phyloP scores from a whole-genome alignment of 352 stramenopile genomes.

The Phytophthora pseudosyringae region DNA sequence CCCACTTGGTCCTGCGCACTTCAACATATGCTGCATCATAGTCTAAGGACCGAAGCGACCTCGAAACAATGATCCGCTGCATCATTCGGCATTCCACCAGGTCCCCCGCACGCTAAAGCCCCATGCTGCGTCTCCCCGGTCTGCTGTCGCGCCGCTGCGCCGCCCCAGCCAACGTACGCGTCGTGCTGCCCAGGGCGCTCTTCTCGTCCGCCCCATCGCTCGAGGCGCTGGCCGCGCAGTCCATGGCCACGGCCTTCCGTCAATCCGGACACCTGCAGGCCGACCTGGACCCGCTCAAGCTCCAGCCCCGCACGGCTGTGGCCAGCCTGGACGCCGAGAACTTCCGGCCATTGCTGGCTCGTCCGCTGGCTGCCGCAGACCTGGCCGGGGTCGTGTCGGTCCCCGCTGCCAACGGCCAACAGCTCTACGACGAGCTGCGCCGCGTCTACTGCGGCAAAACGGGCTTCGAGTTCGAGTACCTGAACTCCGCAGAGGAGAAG shows the following conservation, averaged over 20 bases:
- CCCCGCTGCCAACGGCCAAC: conserved; percentile 39
- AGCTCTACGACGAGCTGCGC: conserved; percentile 67
- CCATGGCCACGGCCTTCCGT: conserved; percentile 77
- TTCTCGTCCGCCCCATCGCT: conserved; percentile 56
- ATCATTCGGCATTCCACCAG: conserved; percentile 28
- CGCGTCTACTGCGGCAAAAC: conserved; percentile 81
- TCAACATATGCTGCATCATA: conserved; percentile 15
- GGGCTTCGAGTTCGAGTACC: conserved; percentile 83
- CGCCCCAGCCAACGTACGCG: conserved; percentile 28
- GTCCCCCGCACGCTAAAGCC: not conserved
- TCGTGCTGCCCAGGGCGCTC: conserved; percentile 11
- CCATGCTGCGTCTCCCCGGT: conserved; percentile 70
- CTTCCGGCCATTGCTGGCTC: conserved; percentile 62
- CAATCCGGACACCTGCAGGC: conserved; percentile 81
- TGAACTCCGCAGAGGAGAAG: conserved; percentile 67
- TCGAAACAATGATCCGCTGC: conserved; percentile 5
- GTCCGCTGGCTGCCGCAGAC: conserved; percentile 27
- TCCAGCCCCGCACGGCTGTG: conserved; percentile 40
- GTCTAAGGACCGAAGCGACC: not conserved
- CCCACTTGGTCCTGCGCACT: not conserved
- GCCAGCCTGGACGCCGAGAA: conserved; percentile 45
- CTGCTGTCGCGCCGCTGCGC: conserved; percentile 33
- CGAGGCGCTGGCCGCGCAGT: conserved; percentile 65
- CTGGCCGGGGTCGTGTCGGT: conserved; percentile 34
- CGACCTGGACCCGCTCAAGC: conserved; percentile 71